These are phyloP conservation scores for Ogataea trehalophila DNA, from an alignment of 805 yeast genomes.

Conservation along the genomic window DNA sequence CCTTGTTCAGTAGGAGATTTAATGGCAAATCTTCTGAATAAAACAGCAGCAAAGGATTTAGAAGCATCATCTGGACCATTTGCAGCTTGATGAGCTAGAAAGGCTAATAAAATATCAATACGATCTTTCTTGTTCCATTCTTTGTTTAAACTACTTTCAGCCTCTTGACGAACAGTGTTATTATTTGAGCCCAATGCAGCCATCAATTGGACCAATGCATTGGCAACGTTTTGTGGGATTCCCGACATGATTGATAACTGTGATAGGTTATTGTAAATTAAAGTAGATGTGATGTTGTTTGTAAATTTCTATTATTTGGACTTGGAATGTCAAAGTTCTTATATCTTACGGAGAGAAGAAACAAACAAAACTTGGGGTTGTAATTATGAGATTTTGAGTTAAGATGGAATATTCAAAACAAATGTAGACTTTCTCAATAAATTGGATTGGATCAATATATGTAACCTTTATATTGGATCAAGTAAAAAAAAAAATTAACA, in stretches of 20 bases:
- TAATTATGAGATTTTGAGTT: too few species aligned
- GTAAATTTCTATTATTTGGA: background rate
- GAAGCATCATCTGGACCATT: conserved; percentile 54
- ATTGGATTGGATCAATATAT: too few species aligned
- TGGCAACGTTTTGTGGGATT: conserved; percentile 58
- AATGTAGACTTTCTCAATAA: too few species aligned
- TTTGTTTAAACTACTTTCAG: conserved; percentile 66
- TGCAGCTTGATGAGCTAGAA: conserved; percentile 76
- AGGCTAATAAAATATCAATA: conserved; percentile 66
- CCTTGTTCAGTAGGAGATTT: conserved; percentile 66
- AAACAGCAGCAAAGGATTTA: conserved; percentile 75
- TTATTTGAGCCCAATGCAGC: conserved; percentile 74
- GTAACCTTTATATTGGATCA: too few species aligned
- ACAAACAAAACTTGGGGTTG: too few species aligned
- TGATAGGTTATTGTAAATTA: background rate
- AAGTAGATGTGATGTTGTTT: too few species aligned
- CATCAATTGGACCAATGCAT: conserved; percentile 50
- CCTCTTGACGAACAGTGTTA: conserved; percentile 64
- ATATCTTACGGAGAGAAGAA: too few species aligned
- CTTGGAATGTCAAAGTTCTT: background rate
- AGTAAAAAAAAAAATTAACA: too few species aligned
- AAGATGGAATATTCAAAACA: too few species aligned
- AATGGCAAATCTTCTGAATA: conserved; percentile 82
- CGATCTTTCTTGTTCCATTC: conserved; percentile 72
- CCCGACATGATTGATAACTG: conserved; percentile 32